Conservation (phyloP, 1,284 basidiomycete species). For the Omphalotus olearius region DNA sequence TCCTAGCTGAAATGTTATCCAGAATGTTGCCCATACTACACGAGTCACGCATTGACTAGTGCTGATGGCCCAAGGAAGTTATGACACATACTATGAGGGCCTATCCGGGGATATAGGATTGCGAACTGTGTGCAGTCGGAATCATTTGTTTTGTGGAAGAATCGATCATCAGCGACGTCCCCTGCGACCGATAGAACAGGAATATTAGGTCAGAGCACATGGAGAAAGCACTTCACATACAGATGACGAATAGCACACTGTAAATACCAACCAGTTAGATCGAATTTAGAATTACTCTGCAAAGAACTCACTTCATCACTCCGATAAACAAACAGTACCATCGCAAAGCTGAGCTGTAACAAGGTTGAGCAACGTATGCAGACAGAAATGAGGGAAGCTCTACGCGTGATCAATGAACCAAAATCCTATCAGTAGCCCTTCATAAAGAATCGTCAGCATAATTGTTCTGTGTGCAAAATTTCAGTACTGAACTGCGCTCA, state of each 20-base stretch:
- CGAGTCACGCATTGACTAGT: neutral
- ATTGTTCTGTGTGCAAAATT: slow-evolving; percentile 54
- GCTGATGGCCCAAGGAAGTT: slow-evolving; percentile 2
- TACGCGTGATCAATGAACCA: slow-evolving; percentile 85
- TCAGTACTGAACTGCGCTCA: neutral
- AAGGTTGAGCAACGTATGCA: slow-evolving; percentile 13
- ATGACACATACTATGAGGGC: slow-evolving; percentile 54
- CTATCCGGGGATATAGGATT: slow-evolving; percentile 60
- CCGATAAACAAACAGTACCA: slow-evolving; percentile 84
- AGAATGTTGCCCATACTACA: slow-evolving; percentile 69
- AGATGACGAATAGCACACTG: slow-evolving; percentile 74
- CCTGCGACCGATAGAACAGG: slow-evolving; percentile 36
- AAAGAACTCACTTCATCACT: slow-evolving; percentile 71
- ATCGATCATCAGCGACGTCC: slow-evolving; percentile 82
- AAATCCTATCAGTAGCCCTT: slow-evolving; percentile 74
- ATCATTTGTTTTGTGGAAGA: slow-evolving; percentile 82
- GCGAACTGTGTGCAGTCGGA: slow-evolving; percentile 79
- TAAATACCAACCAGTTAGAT: neutral
- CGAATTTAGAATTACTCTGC: neutral
- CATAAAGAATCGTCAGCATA: slow-evolving; percentile 67
- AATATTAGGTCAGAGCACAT: neutral
- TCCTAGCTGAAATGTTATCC: slow-evolving; percentile 69
- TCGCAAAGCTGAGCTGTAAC: slow-evolving; percentile 53
- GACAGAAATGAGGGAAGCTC: slow-evolving; percentile 22
- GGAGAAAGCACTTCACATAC: slow-evolving; percentile 36